Base-by-base conservation (phyloP, 176 grass and related monocot species). In the Elymus sibiricus region DNA sequence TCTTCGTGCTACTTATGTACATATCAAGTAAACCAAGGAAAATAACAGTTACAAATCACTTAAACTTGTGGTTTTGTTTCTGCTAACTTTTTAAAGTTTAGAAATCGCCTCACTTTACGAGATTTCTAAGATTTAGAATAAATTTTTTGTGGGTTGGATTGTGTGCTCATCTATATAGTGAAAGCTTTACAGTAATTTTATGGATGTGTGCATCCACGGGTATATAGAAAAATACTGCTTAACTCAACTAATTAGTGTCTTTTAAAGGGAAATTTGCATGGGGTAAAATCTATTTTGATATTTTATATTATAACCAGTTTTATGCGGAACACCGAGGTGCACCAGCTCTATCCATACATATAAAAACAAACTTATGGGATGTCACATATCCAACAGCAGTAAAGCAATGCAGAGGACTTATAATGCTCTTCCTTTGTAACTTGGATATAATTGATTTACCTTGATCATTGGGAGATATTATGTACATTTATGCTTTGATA, bases 341-440 rank as follows among this genome's bases (percentile, higher is more conserved):
- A 38, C 66, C 32, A 69, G 17, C 15, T 67, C 14, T 47, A 47
- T 47, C 32, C 8, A 32, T 68, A 68, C 29, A 31, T 68, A 68
- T 69, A 69, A 69, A 68, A 69, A 69, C 32, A 38, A 69, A 69
- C 66, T 69, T 22, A 69, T 69, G 66, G 7, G 66, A 69, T 69
- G 66, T 69, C 66, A 69, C 66, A 69, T 38, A 69, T 69, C 66
- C 66, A 69, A 69, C 32, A 69, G 11, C 66, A 22, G 4, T 37
- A 69, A 69, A 69, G 66, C 17, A 69, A 69, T 11, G 66, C 21
- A 69, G 66, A 69, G 66, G 66, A 69, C 32, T 37, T 37, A 69
- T 69, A 69, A 37, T 69, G 65, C 10, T 69, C 64, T 69, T 35
- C 65, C 31, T 69, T 69, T 37, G 31, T 69, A 69, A 37, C 31